Evolutionary conservation across 2,329 filamentous ascomycete genomes (phyloP).

Genomic region (Geoglossum cookeanum): DNA sequence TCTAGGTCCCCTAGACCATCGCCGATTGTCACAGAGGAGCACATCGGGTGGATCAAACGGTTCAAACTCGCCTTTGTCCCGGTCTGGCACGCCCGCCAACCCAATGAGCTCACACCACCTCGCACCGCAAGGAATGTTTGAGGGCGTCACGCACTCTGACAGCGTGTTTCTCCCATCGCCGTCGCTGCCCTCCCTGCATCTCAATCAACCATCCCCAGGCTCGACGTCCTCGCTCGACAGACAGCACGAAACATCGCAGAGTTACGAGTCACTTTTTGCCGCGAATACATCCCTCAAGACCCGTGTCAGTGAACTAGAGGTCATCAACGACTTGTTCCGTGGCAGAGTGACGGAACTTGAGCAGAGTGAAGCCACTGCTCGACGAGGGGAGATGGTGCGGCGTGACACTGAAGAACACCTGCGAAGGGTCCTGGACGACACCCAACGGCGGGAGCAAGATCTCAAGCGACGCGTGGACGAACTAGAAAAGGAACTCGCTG

Average conservation of each 20-base stretch:
- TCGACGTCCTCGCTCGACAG: constrained; percentile 24
- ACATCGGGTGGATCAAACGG: constrained; percentile 55
- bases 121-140: constrained; percentile 61
- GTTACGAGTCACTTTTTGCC: constrained; percentile 60
- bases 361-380: constrained; percentile 49
- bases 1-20: constrained; percentile 36
- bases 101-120: constrained; percentile 37
- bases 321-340: constrained; percentile 74
- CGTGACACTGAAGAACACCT: constrained; percentile 35
- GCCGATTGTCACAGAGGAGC: constrained; percentile 51
- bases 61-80: constrained; percentile 59
- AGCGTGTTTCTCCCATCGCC: constrained; percentile 43
- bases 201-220: constrained; percentile 21
- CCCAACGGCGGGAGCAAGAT: constrained; percentile 58
- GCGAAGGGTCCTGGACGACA: constrained; percentile 51
- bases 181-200: constrained; percentile 23
- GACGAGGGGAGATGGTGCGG: constrained; percentile 36
- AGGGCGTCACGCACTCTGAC: constrained; percentile 46
- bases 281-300: constrained; percentile 83
- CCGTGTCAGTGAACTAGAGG: constrained; percentile 80
- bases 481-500: constrained; percentile 36
- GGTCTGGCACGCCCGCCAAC: constrained; percentile 58
- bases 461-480: constrained; percentile 70
- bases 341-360: constrained; percentile 59
- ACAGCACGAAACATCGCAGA: constrained; percentile 50